Base-by-base conservation (phyloP, 106 monocot genomes). In the Dendrobium chrysotoxum region DNA sequence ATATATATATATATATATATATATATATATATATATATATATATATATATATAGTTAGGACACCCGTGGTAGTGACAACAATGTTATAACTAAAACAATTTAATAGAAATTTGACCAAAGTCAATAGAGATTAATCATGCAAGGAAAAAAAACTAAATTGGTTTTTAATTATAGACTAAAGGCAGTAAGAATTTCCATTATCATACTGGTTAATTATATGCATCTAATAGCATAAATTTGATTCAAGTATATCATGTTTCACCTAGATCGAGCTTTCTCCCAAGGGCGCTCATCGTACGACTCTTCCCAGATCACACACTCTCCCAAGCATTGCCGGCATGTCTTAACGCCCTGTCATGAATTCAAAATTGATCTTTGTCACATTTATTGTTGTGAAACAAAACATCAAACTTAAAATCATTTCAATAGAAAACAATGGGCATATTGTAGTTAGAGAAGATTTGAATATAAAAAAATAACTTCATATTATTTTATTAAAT, bases 271-370 rank as follows among this genome's bases (percentile, higher is more conserved):
- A 85, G 92, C 98, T 85, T 93, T 95, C 82, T 99, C 98, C 98
- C 98, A 99, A 72, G 95, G 98, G 53, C 66, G 79, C 71, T 99
- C 98, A 87, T 99, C 98, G 82, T 95, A 91, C 40, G 90, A 92
- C 80, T 95, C 98, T 86, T 99, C 95, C 98, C 98, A 99, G 88
- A 99, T 95, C 10, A 99, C 98, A 58, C 98, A 87, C 83, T 99
- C 98, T 79, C 98, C 98, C 9, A 47, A 79, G 79, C 98, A 99
- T 72, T 93, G 91, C 28, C 53, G 41, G 77, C 98, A 99, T 47
- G 89, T 95, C 78, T 86, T 91, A 79, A 95, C 67, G 30, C 98
- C 98, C 98, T 99, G 85, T 42, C 16, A 18, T 66, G 16, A 57
- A 35, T 71, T 83, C 28, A 41, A 54, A 54, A 35, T 18, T 40